These are phyloP conservation scores for Hortiboletus flavorubellus DNA, from an alignment of 768 basidiomycete species.

Conservation along the genomic window DNA sequence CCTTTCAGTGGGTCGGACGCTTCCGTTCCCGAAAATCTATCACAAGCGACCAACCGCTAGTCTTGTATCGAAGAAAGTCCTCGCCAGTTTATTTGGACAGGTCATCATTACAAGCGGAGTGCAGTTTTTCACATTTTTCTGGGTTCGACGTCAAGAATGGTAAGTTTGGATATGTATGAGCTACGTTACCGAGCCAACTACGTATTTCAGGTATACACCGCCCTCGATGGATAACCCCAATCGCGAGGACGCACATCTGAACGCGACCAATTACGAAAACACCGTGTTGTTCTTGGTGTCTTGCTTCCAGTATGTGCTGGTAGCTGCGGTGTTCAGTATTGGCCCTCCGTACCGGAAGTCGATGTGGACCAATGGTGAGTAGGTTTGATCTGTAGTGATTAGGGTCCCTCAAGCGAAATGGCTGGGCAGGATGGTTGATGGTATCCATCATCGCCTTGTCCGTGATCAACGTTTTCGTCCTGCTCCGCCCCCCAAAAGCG, in stretches of 20 bases:
- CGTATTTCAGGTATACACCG: slow-evolving; percentile 63
- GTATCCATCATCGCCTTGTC: slow-evolving; percentile 65
- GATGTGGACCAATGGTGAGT: slow-evolving; percentile 91
- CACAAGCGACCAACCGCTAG: slow-evolving; percentile 93
- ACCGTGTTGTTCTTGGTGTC: slow-evolving; percentile 89
- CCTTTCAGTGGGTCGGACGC: slow-evolving; percentile 84
- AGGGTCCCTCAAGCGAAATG: neutral
- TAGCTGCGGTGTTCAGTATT: slow-evolving; percentile 96
- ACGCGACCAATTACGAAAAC: slow-evolving; percentile 89
- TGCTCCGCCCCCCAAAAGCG: slow-evolving; percentile 64
- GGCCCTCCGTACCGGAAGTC: slow-evolving; percentile 95
- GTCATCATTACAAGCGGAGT: slow-evolving; percentile 78
- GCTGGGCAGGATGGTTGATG: slow-evolving; percentile 71
- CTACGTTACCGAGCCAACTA: neutral
- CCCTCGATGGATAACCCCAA: slow-evolving; percentile 50
- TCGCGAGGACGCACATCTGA: slow-evolving; percentile 63
- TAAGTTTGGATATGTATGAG: slow-evolving; percentile 28
- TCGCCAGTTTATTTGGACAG: slow-evolving; percentile 91
- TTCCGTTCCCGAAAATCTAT: slow-evolving; percentile 83
- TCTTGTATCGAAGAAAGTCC: slow-evolving; percentile 91
- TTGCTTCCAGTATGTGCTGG: slow-evolving; percentile 97
- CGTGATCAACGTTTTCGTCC: slow-evolving; percentile 70
- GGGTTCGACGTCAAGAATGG: slow-evolving; percentile 86
- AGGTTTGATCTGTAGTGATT: neutral
- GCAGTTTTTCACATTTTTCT: slow-evolving; percentile 87